Percentiles rank a stretch among this genome's conserved stretches.
Conservation (phyloP, 495 filamentous ascomycete genomes). For the Talaromyces trachyspermus region DNA sequence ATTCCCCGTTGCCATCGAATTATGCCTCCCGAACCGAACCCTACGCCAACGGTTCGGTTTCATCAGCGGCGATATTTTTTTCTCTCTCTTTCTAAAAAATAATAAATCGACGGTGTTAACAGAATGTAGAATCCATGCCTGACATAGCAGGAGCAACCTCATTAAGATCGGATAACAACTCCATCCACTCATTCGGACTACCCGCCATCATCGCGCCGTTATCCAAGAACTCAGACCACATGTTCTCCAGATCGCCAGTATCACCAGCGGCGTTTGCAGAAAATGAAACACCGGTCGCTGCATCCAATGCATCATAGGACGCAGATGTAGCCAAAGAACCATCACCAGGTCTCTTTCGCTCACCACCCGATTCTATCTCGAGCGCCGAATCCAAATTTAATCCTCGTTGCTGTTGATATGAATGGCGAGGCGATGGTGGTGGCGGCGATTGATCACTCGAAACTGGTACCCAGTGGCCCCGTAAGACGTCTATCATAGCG, state of each 20-base stretch:
- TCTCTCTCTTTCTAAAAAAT: no score
- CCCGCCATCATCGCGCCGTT: conserved; percentile 17
- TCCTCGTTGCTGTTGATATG: neutral
- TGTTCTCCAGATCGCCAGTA: conserved; percentile 18
- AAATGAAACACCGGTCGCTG: neutral
- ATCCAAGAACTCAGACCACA: conserved; percentile 31
- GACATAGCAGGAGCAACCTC: conserved; percentile 9
- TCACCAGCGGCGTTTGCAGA: neutral
- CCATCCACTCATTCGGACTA: conserved; percentile 24
- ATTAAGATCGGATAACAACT: conserved; percentile 26
- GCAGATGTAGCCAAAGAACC: neutral
- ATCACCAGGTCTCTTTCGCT: neutral
- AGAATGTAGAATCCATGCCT: neutral
- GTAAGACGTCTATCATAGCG: conserved; percentile 30
- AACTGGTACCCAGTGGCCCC: conserved; percentile 22
- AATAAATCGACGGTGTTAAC: neutral
- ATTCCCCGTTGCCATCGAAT: no score
- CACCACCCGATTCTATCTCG: neutral
- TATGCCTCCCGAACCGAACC: no score
- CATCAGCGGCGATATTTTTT: no score
- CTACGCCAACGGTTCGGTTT: no score
- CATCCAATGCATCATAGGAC: neutral
- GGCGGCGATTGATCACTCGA: neutral
- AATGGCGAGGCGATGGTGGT: conserved; percentile 7
- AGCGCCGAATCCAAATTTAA: neutral